Evolutionary conservation across 768 basidiomycete species (phyloP).

Genomic region (Aureoboletus auriporus): DNA sequence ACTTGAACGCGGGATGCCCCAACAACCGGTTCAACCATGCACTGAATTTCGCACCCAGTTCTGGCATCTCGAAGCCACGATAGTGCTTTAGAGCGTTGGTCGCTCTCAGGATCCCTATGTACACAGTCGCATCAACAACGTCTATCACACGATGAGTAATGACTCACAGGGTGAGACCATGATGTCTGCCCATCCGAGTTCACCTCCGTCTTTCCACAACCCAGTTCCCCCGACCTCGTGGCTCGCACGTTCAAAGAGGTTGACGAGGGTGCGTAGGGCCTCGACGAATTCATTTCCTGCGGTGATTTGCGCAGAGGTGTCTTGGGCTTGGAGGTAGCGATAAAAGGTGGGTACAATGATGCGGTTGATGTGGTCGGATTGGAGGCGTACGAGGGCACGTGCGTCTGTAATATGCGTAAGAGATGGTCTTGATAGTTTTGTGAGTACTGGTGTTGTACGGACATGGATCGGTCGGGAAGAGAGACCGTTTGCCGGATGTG

Average conservation of each 20-base stretch:
- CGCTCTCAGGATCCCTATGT: conserved; percentile 64
- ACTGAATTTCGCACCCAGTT: conserved; percentile 40
- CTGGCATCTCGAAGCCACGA: conserved; percentile 57
- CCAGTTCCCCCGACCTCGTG: conserved; percentile 48
- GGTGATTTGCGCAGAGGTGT: conserved; percentile 45
- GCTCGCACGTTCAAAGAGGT: conserved; percentile 50
- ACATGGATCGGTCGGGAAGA: conserved; percentile 68
- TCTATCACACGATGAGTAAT: background rate
- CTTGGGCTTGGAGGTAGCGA: conserved; percentile 70
- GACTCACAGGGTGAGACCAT: conserved; percentile 68
- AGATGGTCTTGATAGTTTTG: background rate
- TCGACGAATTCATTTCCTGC: conserved; percentile 50
- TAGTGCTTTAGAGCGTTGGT: conserved; percentile 62
- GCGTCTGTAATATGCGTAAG: conserved; percentile 42
- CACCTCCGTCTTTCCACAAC: conserved; percentile 54
- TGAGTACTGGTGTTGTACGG: conserved; percentile 23
- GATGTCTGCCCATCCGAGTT: conserved; percentile 60
- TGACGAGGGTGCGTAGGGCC: conserved; percentile 48
- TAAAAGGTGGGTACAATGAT: conserved; percentile 68
- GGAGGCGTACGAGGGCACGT: conserved; percentile 61
- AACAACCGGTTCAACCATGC: conserved; percentile 54
- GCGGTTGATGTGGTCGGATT: conserved; percentile 65
- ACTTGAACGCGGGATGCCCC: conserved; percentile 57
- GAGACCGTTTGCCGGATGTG: conserved; percentile 43
- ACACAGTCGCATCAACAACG: background rate